Base-by-base conservation (phyloP, 1,284 basidiomycete species). In the Coniophora puteana region DNA sequence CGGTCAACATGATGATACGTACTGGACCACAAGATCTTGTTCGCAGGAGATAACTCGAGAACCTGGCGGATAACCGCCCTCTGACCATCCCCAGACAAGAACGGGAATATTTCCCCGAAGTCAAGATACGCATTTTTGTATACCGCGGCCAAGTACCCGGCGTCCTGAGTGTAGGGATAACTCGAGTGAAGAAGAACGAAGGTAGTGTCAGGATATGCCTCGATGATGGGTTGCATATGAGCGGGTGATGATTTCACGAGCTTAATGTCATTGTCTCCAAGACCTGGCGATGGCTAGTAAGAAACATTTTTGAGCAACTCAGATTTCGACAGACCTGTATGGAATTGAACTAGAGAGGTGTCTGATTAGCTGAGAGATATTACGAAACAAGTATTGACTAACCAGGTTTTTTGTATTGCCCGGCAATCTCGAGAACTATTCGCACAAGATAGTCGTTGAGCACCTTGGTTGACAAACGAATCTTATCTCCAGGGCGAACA, bases 21-120 rank as follows among this genome's bases (percentile, higher is more conserved):
- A 85, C 83, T 86, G 1, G 83, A 87, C 81, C 83, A 89, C 63
- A 89, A 55, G 16, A 89, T 76, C 55, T 88, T 89, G 55, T 79
- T 86, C 16, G 77, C 83, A 8, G 87, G 86, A 13, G 74, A 67
- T 4, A 88, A 61, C 58, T 89, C 87, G 3, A 89, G 59, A 11
- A 84, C 62, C 54, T 89, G 76, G 23, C 67, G 68, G 18, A 88
- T 56, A 31, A 81, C 68, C 0, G 59, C 53, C 10, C 74, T 67
- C 55, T 87, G 84, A 2, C 83, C 85, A 3, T 72, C 69, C 2
- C 65, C 68, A 3, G 81, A 83, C 26, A 89, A 61, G 45, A 75
- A 65, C 1, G 83, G 83, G 48, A 85, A 88, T n/a, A 88, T 74
- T 66, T 85, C 80, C 28, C 87, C 86, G 54, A 89, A 83, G 57